Percentiles rank a stretch among this genome's conserved stretches.
Conservation (phyloP, 78 protist genomes). For the Dictyostelium citrinum region DNA sequence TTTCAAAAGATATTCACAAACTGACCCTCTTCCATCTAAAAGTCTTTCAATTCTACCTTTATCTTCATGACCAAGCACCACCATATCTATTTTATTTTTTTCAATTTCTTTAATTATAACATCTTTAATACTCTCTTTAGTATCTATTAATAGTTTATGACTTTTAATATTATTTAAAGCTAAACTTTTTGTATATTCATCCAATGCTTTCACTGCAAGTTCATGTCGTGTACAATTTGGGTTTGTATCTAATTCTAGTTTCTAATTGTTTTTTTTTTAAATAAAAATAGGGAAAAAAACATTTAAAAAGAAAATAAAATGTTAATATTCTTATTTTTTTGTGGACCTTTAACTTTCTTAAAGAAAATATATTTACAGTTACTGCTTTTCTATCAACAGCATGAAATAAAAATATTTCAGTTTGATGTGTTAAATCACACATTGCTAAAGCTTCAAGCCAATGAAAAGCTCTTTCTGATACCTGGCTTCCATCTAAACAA, state of each 20-base stretch:
- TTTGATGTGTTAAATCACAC: neutral
- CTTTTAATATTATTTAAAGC: neutral
- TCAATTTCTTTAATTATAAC: conserved; percentile 6
- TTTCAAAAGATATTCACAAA: neutral
- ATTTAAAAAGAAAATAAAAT: neutral
- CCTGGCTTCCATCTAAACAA: conserved; percentile 40
- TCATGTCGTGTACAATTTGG: neutral
- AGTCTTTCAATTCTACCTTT: neutral
- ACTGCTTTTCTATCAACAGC: neutral
- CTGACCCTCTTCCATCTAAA: conserved; percentile 1
- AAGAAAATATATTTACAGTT: neutral
- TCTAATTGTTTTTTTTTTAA: too few relatives aligned
- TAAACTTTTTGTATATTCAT: neutral
- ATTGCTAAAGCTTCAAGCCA: neutral
- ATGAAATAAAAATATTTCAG: neutral
- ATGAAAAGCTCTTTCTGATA: conserved; percentile 23
- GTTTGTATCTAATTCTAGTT: neutral
- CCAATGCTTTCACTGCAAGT: neutral
- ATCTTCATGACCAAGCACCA: conserved; percentile 9
- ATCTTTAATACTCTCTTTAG: neutral
- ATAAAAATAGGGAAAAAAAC: neutral
- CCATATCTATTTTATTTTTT: conserved; percentile 28
- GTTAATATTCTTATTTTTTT: neutral
- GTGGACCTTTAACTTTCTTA: neutral
- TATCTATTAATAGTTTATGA: neutral